Conservation (phyloP, 1,139 yeast species). For the Geotrichum bryndzae region DNA sequence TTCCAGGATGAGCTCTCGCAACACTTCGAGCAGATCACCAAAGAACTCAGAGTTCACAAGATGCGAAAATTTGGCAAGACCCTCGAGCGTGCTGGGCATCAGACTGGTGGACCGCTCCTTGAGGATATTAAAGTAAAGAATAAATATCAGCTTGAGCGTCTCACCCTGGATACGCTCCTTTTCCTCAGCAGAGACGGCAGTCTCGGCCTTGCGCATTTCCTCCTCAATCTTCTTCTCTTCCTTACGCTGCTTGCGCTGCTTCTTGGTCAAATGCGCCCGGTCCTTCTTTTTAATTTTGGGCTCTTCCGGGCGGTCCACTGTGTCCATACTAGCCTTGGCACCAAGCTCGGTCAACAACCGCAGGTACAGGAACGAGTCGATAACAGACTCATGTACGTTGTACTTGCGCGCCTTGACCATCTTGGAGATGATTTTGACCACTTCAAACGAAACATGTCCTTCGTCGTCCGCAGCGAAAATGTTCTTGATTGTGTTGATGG, state of each 20-base stretch:
- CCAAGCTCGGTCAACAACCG: slow-evolving; percentile 68
- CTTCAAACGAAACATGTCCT: slow-evolving; percentile 76
- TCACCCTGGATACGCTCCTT: slow-evolving; percentile 81
- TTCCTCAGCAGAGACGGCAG: slow-evolving; percentile 78
- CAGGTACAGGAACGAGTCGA: slow-evolving; percentile 67
- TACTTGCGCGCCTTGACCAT: slow-evolving; percentile 68
- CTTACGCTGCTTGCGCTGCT: slow-evolving; percentile 78
- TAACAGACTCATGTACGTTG: slow-evolving; percentile 76
- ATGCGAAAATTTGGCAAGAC: slow-evolving; percentile 82
- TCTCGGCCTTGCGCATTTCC: slow-evolving; percentile 83
- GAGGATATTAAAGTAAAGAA: slow-evolving; percentile 70
- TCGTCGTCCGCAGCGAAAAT: slow-evolving; percentile 63
- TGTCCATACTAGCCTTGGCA: slow-evolving; percentile 52
- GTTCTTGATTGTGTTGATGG: slow-evolving; percentile 60
- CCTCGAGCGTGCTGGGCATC: slow-evolving; percentile 85
- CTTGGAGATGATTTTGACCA: slow-evolving; percentile 60
- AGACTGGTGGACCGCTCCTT: slow-evolving; percentile 58
- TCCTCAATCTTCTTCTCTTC: slow-evolving; percentile 83
- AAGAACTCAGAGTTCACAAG: slow-evolving; percentile 87
- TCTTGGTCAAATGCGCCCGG: slow-evolving; percentile 80
- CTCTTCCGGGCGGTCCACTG: slow-evolving; percentile 42
- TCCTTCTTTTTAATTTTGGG: slow-evolving; percentile 71
- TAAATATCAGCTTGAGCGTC: slow-evolving; percentile 64
- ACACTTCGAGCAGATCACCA: slow-evolving; percentile 86
- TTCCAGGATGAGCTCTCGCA: slow-evolving; percentile 67